phyloP scores from a whole-genome alignment of 768 basidiomycete species.

The Boletus rubescentipes region DNA sequence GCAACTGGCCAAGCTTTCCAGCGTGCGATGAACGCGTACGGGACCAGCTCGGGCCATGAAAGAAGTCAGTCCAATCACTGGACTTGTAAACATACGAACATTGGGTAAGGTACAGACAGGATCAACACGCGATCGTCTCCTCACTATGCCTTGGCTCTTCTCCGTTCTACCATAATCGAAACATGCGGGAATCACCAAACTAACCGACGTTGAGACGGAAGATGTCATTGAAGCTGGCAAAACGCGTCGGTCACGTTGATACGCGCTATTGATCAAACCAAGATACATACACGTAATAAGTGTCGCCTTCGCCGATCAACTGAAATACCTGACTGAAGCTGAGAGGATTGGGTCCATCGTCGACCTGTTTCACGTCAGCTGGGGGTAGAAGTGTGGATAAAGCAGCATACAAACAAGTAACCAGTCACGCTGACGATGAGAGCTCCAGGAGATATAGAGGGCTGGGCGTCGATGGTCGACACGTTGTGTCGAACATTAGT shows the following conservation, averaged over 20 bases:
- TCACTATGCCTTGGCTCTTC: slow-evolving; percentile 16
- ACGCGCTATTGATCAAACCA: not conserved
- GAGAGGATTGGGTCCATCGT: slow-evolving; percentile 75
- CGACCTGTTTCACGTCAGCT: slow-evolving; percentile 54
- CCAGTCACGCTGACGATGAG: slow-evolving; percentile 90
- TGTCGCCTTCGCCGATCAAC: slow-evolving; percentile 68
- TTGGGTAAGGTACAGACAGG: slow-evolving; percentile 17
- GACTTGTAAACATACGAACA: slow-evolving; percentile 8
- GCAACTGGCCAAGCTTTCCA: too few relatives aligned
- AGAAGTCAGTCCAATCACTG: not conserved
- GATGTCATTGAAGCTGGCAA: slow-evolving; percentile 74
- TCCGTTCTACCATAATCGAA: slow-evolving; percentile 5
- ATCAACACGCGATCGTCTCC: slow-evolving; percentile 9
- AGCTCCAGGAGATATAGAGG: slow-evolving; percentile 57
- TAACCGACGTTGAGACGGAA: slow-evolving; percentile 84
- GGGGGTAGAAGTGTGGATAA: not conserved
- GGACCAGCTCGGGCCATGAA: not conserved
- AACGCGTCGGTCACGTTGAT: slow-evolving; percentile 8
- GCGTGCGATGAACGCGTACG: not conserved
- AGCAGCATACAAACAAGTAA: slow-evolving; percentile 57
- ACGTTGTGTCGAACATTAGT: slow-evolving; percentile 77
- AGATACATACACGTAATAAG: slow-evolving; percentile 80
- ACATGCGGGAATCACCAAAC: slow-evolving; percentile 2
- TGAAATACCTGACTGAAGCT: slow-evolving; percentile 95
- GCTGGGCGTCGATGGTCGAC: slow-evolving; percentile 85